These are phyloP conservation scores for Candida glucosophila DNA, from an alignment of 1,139 yeast species.

Conservation along the genomic window DNA sequence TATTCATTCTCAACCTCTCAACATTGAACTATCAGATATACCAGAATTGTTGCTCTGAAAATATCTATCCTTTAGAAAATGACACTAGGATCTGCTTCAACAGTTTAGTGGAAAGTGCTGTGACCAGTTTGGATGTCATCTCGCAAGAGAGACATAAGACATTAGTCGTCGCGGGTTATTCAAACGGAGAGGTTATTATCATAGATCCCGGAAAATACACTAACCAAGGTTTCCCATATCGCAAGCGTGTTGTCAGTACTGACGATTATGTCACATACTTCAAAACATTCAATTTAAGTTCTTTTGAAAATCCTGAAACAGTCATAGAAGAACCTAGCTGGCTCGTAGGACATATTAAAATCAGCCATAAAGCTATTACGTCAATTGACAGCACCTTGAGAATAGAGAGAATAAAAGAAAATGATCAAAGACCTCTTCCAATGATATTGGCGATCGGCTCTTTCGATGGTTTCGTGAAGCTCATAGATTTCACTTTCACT, in stretches of 20 bases:
- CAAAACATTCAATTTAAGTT: constrained; percentile 31
- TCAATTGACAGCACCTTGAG: constrained; percentile 19
- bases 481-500: constrained; percentile 40
- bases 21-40: constrained; percentile 20
- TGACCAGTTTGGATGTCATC: constrained; percentile 27
- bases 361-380: constrained; percentile 49
- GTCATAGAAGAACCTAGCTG: constrained; percentile 5
- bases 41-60: too few relatives aligned
- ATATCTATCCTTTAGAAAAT: too few relatives aligned
- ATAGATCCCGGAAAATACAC: constrained; percentile 19
- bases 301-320: constrained; percentile 9
- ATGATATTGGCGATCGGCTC: constrained; percentile 48
- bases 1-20: constrained; percentile 21
- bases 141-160: constrained; percentile 22
- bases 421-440: constrained; percentile 28
- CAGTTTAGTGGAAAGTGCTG: constrained; percentile 13
- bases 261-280: constrained; percentile 32
- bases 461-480: constrained; percentile 58
- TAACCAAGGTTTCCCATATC: constrained; percentile 11
- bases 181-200: constrained; percentile 34
- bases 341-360: constrained; percentile 49
- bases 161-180: constrained; percentile 28
- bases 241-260: constrained; percentile 20
- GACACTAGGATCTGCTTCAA: too few relatives aligned
- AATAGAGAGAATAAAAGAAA: constrained; percentile 4